Evolutionary conservation across 129 eudicot genomes (phyloP).

Genomic region (Solidago caesia): DNA sequence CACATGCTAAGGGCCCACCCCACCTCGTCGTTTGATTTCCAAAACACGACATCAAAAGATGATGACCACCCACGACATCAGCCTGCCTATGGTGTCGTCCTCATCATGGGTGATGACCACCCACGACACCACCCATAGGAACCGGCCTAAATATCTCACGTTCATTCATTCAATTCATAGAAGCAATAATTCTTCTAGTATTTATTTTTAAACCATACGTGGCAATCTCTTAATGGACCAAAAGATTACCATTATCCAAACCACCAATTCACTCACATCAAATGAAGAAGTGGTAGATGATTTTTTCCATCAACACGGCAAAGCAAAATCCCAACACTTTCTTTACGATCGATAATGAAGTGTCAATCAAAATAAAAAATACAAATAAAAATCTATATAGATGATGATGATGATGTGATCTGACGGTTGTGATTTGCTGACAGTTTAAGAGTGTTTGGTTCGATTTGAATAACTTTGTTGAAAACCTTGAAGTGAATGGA

Average conservation of each 20-base stretch:
- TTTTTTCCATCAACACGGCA: slow-evolving; percentile 33
- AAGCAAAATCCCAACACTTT: slow-evolving; percentile 31
- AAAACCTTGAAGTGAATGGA: slow-evolving; percentile 8
- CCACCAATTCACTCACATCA: slow-evolving; percentile 32
- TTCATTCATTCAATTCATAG: neutral
- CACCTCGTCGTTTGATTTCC: no score
- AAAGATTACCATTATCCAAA: slow-evolving; percentile 29
- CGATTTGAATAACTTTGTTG: neutral
- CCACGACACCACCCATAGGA: no score
- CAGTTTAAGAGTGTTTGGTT: slow-evolving; percentile 19
- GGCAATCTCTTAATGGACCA: slow-evolving; percentile 31
- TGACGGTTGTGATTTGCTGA: slow-evolving; percentile 31
- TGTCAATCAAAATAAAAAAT: slow-evolving; percentile 22
- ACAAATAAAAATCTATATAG: neutral
- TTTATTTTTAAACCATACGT: slow-evolving; percentile 9
- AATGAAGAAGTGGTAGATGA: neutral
- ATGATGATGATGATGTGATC: slow-evolving; percentile 11
- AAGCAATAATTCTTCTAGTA: neutral
- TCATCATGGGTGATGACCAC: no score
- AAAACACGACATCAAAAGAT: no score
- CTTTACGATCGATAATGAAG: slow-evolving; percentile 40
- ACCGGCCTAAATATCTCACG: neutral
- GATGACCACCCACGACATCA: no score
- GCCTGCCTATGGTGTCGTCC: no score
- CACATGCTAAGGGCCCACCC: no score